phyloP scores from a whole-genome alignment of 2,329 filamentous ascomycete genomes.

The Verticillium isaacii region DNA sequence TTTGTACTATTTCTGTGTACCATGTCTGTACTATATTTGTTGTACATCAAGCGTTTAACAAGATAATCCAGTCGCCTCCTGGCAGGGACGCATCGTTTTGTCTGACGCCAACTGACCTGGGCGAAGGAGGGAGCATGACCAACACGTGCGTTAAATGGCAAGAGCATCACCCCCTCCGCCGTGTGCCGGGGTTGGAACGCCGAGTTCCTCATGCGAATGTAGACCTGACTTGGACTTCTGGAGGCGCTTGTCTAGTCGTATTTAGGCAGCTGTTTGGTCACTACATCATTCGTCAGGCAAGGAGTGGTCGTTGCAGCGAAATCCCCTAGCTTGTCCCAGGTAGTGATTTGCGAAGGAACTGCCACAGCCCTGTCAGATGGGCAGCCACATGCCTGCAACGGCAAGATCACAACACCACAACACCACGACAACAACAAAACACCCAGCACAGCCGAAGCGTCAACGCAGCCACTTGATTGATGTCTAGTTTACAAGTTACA shows the following conservation, averaged over 20 bases:
- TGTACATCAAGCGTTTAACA: not conserved
- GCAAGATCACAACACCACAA: not conserved
- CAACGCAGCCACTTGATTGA: not conserved
- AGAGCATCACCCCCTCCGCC: not conserved
- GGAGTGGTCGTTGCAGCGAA: not conserved
- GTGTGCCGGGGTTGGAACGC: not conserved
- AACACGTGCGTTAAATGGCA: not conserved
- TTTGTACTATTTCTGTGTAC: not conserved
- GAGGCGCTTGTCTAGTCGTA: not conserved
- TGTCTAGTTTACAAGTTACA: conserved; percentile 15
- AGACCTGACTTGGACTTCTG: not conserved
- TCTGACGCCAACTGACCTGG: too few relatives aligned
- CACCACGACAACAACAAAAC: too few relatives aligned
- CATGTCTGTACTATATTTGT: not conserved
- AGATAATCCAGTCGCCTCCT: too few relatives aligned
- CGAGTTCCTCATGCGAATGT: not conserved
- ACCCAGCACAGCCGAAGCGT: not conserved
- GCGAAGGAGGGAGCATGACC: too few relatives aligned
- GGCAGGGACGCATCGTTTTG: too few relatives aligned
- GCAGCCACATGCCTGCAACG: not conserved
- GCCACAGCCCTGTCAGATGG: not conserved
- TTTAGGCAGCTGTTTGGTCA: not conserved
- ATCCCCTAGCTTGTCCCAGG: not conserved
- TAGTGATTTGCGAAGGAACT: not conserved
- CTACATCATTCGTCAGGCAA: not conserved